Percentiles rank a stretch among this genome's conserved stretches.
phyloP scores from a whole-genome alignment of 2,329 filamentous ascomycete genomes.

The Ascochyta fabae region DNA sequence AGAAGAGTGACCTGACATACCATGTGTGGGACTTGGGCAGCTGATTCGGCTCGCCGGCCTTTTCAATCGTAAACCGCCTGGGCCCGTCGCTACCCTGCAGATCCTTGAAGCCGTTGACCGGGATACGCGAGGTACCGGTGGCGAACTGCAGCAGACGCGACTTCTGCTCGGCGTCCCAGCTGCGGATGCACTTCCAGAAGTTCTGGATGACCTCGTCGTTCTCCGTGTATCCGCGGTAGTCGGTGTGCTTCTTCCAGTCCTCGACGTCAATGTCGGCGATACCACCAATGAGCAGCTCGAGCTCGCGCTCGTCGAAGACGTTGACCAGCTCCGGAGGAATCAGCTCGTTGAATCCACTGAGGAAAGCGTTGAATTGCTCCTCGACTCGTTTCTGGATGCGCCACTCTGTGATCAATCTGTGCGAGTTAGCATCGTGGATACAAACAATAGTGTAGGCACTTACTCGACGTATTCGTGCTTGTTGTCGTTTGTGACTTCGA shows the following conservation, averaged over 20 bases:
- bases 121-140: constrained; percentile 95
- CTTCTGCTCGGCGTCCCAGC: constrained; percentile 98
- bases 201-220: constrained; percentile 96
- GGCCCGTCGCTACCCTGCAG: constrained; percentile 96
- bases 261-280: constrained; percentile 99
- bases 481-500: constrained; percentile 97
- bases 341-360: constrained; percentile 95
- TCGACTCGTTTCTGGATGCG: constrained; percentile 98
- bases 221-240: constrained; percentile 98
- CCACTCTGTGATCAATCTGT: constrained; percentile 93
- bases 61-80: constrained; percentile 95
- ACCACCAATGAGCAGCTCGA: constrained; percentile 95
- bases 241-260: constrained; percentile 99
- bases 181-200: constrained; percentile 97
- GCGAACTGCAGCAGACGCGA: constrained; percentile 95
- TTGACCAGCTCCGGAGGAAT: constrained; percentile 97
- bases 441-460: constrained; percentile 40
- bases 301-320: constrained; percentile 96
- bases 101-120: constrained; percentile 99
- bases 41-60: constrained; percentile 88
- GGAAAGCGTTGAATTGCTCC: constrained; percentile 98
- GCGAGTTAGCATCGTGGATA: constrained; percentile 22
- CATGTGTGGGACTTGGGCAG: constrained; percentile 97
- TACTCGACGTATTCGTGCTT: constrained; percentile 98
- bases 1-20: constrained; percentile 61